Percentiles rank a stretch among this genome's conserved stretches.
Evolutionary conservation across 768 basidiomycete genomes (phyloP).

Genomic region (Albatrellus ellisii): DNA sequence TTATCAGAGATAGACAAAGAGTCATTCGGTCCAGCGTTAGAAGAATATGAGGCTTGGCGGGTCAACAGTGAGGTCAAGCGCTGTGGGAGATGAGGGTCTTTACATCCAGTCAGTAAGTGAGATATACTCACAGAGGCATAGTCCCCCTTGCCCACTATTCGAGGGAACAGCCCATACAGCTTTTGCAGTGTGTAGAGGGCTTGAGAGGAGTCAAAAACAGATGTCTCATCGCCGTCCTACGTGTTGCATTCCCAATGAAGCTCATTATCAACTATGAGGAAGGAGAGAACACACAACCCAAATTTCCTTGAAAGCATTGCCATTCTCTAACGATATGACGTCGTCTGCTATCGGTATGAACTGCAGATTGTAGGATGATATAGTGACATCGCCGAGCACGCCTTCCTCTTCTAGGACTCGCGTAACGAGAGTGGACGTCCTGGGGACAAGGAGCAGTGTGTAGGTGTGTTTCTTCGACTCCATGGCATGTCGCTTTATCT

Average conservation of each 20-base stretch:
- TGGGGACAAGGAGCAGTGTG: conserved; percentile 78
- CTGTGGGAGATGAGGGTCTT: conserved; percentile 25
- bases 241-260: conserved; percentile 3
- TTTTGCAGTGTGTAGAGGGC: conserved; percentile 75
- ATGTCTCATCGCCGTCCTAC: conserved; percentile 88
- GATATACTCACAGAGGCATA: conserved; percentile 47
- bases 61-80: conserved; percentile 63
- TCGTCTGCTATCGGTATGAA: conserved; percentile 92
- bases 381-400: conserved; percentile 88
- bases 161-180: conserved; percentile 80
- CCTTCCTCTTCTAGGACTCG: conserved; percentile 90
- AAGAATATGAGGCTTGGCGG: conserved; percentile 36
- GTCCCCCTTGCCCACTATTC: conserved; percentile 90
- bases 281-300: conserved; percentile 58
- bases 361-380: conserved; percentile 82
- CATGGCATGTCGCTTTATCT: conserved; percentile 71
- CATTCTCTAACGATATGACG: conserved; percentile 81
- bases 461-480: conserved; percentile 71
- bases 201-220: conserved; percentile 80
- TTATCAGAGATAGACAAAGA: conserved; percentile 37
- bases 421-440: conserved; percentile 75
- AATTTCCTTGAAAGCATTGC: conserved; percentile 75
- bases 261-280: neutral
- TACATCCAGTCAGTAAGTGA: neutral
- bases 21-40: conserved; percentile 25